Evolutionary conservation across 768 basidiomycete genomes (phyloP).

Genomic region (Hypholoma fasciculare): DNA sequence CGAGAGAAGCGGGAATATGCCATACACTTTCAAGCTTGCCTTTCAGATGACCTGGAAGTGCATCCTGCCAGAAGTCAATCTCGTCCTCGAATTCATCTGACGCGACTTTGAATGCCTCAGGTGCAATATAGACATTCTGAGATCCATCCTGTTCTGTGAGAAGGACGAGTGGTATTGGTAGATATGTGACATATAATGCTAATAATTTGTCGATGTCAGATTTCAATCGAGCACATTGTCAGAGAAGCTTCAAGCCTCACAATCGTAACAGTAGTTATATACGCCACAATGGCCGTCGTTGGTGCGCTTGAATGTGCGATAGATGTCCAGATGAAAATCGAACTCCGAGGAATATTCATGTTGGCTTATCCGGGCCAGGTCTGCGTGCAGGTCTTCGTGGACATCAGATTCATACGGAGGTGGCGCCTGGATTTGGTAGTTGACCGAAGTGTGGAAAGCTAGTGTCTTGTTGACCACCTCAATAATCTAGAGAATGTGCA

Average conservation of each 20-base stretch:
- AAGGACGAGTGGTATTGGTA: conserved; percentile 49
- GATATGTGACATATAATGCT: conserved; percentile 47
- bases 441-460: conserved; percentile 62
- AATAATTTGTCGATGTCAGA: conserved; percentile 2
- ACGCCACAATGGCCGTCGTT: conserved; percentile 57
- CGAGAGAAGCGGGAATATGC: neutral
- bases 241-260: conserved; percentile 9
- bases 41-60: conserved; percentile 44
- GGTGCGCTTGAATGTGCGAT: conserved; percentile 50
- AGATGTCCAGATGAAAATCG: conserved; percentile 56
- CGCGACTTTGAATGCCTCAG: conserved; percentile 52
- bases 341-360: conserved; percentile 50
- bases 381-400: conserved; percentile 53
- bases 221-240: neutral
- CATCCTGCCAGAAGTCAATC: conserved; percentile 54
- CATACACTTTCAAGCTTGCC: conserved; percentile 46
- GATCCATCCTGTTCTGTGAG: conserved; percentile 42
- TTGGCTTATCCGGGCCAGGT: conserved; percentile 46
- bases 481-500: conserved; percentile 38
- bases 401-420: conserved; percentile 53
- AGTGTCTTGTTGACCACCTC: conserved; percentile 59
- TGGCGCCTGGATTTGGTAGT: conserved; percentile 58
- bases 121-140: conserved; percentile 53
- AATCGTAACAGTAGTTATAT: conserved; percentile 22
- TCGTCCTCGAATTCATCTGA: conserved; percentile 51